Conservation (phyloP, 331 rosid species). For the Pyrus hybrid region DNA sequence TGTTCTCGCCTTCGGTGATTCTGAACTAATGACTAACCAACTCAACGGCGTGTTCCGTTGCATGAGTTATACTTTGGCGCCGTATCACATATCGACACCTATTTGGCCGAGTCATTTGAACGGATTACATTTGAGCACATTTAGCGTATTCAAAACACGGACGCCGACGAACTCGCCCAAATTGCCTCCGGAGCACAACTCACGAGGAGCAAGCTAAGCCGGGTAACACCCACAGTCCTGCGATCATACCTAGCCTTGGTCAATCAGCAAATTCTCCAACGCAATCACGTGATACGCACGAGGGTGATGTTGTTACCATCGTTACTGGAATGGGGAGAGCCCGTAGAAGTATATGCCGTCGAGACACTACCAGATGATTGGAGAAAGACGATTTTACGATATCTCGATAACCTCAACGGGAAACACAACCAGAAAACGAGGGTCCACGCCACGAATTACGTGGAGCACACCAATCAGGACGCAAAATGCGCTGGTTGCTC, state of each 20-base stretch:
- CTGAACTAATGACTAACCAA: too few species aligned
- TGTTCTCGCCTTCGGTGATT: rapidly evolving
- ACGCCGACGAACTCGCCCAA: rapidly evolving
- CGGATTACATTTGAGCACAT: rapidly evolving
- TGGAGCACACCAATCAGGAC: rapidly evolving
- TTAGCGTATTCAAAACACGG: rapidly evolving
- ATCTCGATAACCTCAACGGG: rapidly evolving
- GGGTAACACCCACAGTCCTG: rapidly evolving
- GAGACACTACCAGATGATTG: rapidly evolving
- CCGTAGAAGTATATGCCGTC: rapidly evolving
- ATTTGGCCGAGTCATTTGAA: rapidly evolving
- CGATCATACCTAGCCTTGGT: too few species aligned
- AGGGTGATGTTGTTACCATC: rapidly evolving
- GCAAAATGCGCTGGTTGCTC: rapidly evolving
- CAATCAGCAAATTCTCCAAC: too few species aligned
- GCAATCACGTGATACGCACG: rapidly evolving
- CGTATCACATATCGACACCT: too few species aligned
- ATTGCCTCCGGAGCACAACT: too few species aligned
- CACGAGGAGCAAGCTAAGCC: rapidly evolving
- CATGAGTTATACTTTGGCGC: too few species aligned
- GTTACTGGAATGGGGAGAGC: rapidly evolving
- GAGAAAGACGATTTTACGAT: rapidly evolving
- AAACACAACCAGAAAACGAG: too few species aligned
- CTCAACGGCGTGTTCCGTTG: too few species aligned
- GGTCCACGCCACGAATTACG: too few species aligned